Percentiles rank a stretch among this genome's conserved stretches.
Evolutionary conservation across 2,329 filamentous ascomycete species (phyloP).

Genomic region (Ramularia endophylla): DNA sequence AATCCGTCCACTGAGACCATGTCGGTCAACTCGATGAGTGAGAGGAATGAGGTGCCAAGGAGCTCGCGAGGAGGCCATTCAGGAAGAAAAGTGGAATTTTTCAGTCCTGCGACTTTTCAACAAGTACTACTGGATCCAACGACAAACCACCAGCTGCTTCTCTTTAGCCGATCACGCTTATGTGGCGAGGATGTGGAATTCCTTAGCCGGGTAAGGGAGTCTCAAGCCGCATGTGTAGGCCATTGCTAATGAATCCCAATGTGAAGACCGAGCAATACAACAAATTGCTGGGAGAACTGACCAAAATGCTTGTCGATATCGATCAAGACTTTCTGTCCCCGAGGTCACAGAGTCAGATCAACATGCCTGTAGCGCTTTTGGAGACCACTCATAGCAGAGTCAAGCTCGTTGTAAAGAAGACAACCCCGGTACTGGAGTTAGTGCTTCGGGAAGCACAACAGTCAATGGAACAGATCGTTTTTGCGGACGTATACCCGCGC

Average conservation of each 20-base stretch:
- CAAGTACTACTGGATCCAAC: constrained; percentile 1
- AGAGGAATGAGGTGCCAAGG: no score
- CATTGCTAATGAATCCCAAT: no score
- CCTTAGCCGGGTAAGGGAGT: background rate
- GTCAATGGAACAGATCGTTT: constrained; percentile 3
- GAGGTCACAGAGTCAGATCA: background rate
- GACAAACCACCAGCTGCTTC: background rate
- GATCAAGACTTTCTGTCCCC: constrained; percentile 1
- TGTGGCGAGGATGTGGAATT: constrained; percentile 1
- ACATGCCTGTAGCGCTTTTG: background rate
- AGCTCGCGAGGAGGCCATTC: no score
- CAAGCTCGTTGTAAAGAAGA: constrained; percentile 2
- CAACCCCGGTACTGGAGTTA: background rate
- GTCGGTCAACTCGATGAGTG: no score
- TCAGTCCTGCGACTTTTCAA: background rate
- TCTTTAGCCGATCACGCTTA: background rate
- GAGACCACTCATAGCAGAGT: background rate
- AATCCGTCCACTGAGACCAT: no score
- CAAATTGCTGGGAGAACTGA: background rate
- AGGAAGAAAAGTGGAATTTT: background rate
- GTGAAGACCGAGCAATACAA: background rate
- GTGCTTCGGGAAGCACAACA: constrained; percentile 1
- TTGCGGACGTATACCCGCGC: constrained; percentile 43
- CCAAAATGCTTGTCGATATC: constrained; percentile 1
- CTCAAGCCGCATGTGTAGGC: no score